A percentile compares a stretch with the other conserved stretches of the same genome.
These are phyloP conservation scores for Lasiosphaeris hirsuta DNA, from an alignment of 495 filamentous ascomycete genomes.

Conservation along the genomic window DNA sequence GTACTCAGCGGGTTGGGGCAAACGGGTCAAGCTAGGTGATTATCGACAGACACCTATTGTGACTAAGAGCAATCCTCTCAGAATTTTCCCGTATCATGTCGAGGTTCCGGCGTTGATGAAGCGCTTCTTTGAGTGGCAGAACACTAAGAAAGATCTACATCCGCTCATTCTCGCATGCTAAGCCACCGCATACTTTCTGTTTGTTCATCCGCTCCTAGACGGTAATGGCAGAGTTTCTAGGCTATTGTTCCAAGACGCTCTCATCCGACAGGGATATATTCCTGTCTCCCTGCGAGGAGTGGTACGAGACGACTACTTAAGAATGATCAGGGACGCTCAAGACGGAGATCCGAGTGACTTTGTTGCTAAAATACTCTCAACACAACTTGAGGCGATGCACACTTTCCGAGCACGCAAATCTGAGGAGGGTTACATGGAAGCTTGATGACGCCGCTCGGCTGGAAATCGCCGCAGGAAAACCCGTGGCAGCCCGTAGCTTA, in stretches of 20 bases:
- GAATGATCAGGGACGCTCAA: neutral
- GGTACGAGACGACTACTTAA: neutral
- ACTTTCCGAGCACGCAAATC: neutral
- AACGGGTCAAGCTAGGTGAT: neutral
- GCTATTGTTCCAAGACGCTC: neutral
- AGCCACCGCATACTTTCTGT: neutral
- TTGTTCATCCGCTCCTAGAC: neutral
- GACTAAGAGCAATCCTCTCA: neutral
- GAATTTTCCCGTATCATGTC: neutral
- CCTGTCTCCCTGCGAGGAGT: neutral
- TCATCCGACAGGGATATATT: neutral
- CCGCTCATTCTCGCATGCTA: neutral
- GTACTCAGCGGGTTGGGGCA: neutral
- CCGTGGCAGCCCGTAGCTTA: constrained; percentile 76
- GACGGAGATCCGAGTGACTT: neutral
- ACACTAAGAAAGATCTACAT: neutral
- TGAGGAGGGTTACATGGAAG: too few relatives aligned
- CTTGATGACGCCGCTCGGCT: constrained; percentile 83
- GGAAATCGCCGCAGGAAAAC: constrained; percentile 88
- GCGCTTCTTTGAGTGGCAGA: neutral
- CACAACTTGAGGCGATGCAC: neutral
- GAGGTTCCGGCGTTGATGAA: neutral
- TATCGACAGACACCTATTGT: neutral
- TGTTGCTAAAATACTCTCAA: neutral
- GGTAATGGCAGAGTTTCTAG: neutral